Base-by-base conservation (phyloP, 495 filamentous ascomycete species). In the Bryoglossum gracile region DNA sequence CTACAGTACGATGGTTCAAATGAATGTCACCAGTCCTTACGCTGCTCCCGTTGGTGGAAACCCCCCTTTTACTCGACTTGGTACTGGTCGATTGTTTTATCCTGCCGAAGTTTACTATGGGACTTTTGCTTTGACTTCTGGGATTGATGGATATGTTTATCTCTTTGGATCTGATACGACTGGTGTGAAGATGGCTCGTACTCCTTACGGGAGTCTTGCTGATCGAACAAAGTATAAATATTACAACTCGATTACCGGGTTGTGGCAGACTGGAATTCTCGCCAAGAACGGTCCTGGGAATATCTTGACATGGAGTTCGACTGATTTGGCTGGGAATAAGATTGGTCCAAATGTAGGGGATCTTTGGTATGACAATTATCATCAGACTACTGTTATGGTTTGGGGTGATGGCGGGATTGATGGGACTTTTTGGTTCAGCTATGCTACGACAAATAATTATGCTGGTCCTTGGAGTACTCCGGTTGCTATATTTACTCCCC, bases 1-100 rank as follows among this genome's bases (percentile, higher is more conserved):
- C 4, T 42, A 42, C 22, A 42, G 39, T 19, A 42, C 39, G 6
- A 42, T 42, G 39, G 39, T 42, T 4, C 39, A 42, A 42, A 42
- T 42, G 39, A 25, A 42, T 9, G 39, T 42, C 17, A 25, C 22
- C 3, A 3, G 6, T 19, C 39, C 39, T 13, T 4, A 21, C 10
- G 6, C 39, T 14, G 39, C 22, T 6, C 17, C 39, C 4, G 11
- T 19, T 3, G 39, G 39, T 9, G 17, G 39, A 4, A 42, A 21
- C 19, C 39, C 39, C 4, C 39, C 39, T 8, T 42, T 42, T 19
- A 42, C 10, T 8, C 10, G 39, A 16, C 39, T 42, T 19, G 39
- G 39, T 3, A 42, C 10, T 23, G 39, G 39, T 4, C 10, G 39
- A 13, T 14, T 42, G 10, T 42, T 42, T 14, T 42, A 42, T 14